These are phyloP conservation scores for Zea luxurians DNA, from an alignment of 176 grass and related monocot species.

Conservation along the genomic window DNA sequence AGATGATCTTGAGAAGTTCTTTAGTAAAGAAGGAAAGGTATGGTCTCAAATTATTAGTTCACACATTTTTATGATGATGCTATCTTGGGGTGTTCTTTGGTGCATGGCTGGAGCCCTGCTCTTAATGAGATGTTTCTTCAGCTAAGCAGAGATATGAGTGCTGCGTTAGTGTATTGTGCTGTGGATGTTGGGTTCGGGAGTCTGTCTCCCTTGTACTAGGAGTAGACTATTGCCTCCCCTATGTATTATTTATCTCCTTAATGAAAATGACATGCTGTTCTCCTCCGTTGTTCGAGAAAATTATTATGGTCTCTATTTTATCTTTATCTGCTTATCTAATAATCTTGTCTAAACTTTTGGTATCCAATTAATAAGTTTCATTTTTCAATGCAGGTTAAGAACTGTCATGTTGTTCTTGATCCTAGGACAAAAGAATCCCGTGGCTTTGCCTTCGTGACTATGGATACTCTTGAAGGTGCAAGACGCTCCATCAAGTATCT, in stretches of 20 bases:
- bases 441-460: constrained; percentile 93
- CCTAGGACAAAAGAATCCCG: constrained; percentile 89
- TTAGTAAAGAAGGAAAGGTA: constrained; percentile 92
- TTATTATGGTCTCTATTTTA: not conserved
- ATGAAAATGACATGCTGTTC: not conserved
- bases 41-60: not conserved
- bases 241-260: not conserved
- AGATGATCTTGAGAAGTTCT: constrained; percentile 79
- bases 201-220: not conserved
- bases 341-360: constrained; percentile 17
- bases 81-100: not conserved
- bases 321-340: not conserved
- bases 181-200: not conserved
- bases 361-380: constrained; percentile 7
- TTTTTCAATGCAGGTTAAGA: constrained; percentile 55
- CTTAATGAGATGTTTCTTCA: not conserved
- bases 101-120: not conserved
- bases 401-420: constrained; percentile 84
- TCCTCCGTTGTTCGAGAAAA: not conserved
- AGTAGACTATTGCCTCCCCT: not conserved
- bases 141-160: not conserved
- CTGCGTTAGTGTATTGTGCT: not conserved
- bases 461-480: constrained; percentile 81
- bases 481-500: constrained; percentile 79
- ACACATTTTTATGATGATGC: not conserved